Conservation (phyloP, 1,284 basidiomycete genomes). For the Ganoderma multipileum region DNA sequence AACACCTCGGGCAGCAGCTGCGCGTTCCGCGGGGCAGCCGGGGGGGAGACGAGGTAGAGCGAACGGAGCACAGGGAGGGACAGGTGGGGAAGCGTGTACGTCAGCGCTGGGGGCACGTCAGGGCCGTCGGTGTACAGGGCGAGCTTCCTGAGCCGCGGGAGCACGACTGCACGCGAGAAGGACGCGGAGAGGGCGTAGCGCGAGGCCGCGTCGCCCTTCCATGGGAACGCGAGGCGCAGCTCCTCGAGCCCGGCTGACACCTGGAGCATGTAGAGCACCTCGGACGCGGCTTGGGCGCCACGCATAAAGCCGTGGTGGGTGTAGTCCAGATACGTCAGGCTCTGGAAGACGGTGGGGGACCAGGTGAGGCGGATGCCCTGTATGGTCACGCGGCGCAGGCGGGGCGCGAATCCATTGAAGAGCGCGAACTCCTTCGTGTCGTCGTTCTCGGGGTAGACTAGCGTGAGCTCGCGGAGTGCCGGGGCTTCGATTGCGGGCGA, state of each 20-base stretch:
- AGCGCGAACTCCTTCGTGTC: slow-evolving; percentile 69
- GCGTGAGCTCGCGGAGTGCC: slow-evolving; percentile 58
- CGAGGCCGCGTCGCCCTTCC: slow-evolving; percentile 28
- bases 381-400: slow-evolving; percentile 57
- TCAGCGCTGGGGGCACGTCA: slow-evolving; percentile 39
- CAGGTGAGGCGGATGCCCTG: slow-evolving; percentile 69
- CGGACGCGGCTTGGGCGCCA: slow-evolving; percentile 39
- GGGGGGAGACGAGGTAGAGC: slow-evolving; percentile 30
- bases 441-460: slow-evolving; percentile 68
- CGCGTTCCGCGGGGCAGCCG: slow-evolving; percentile 13
- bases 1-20: too few species aligned
- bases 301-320: slow-evolving; percentile 45
- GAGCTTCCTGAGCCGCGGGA: slow-evolving; percentile 34
- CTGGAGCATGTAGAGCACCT: slow-evolving; percentile 43
- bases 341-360: slow-evolving; percentile 63
- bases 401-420: slow-evolving; percentile 68
- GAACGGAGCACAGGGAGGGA: slow-evolving; percentile 35
- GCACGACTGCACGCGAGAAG: slow-evolving; percentile 28
- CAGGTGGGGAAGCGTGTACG: slow-evolving; percentile 34
- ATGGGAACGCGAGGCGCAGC: slow-evolving; percentile 37
- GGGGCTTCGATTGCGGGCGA: slow-evolving; percentile 47
- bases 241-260: slow-evolving; percentile 35
- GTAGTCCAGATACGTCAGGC: slow-evolving; percentile 66
- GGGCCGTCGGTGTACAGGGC: slow-evolving; percentile 33
- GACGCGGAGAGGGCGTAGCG: slow-evolving; percentile 29